These are phyloP conservation scores for Heliamphora exappendiculata DNA, from an alignment of 148 eudicot genomes.

Conservation along the genomic window DNA sequence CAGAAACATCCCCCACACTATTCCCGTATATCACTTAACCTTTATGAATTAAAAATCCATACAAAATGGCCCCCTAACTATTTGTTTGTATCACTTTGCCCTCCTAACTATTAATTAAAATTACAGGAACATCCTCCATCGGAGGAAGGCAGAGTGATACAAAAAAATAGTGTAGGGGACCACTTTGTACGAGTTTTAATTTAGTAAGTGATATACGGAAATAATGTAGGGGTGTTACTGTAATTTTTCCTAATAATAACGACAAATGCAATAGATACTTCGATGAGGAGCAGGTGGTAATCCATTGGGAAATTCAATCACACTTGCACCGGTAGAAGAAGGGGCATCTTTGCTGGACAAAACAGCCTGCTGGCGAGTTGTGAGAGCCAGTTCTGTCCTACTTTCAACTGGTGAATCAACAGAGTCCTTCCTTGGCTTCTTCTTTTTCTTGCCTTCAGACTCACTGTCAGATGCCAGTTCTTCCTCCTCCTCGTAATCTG, in stretches of 20 bases:
- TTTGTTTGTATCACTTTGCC: no score
- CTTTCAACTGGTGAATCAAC: conserved; percentile 15
- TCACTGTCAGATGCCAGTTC: conserved; percentile 31
- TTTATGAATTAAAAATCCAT: no score
- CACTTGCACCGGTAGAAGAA: conserved; percentile 27
- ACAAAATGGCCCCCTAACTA: no score
- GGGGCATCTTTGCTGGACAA: conserved; percentile 14
- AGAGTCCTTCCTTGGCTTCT: conserved; percentile 16
- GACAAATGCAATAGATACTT: neutral
- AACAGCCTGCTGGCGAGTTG: conserved; percentile 48
- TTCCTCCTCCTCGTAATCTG: conserved; percentile 30
- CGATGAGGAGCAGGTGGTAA: conserved; percentile 32
- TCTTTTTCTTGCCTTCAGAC: conserved; percentile 24
- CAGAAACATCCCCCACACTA: no score
- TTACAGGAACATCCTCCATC: neutral
- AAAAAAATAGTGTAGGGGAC: no score
- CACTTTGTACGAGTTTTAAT: no score
- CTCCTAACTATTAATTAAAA: no score
- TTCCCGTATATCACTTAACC: no score
- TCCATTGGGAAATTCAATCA: conserved; percentile 40
- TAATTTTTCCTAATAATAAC: no score
- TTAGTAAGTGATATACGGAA: no score
- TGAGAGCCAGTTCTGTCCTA: conserved; percentile 39
- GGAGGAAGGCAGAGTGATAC: neutral
- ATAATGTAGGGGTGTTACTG: no score